Base-by-base conservation (phyloP, 495 filamentous ascomycete genomes). In the Penicillium taxi region DNA sequence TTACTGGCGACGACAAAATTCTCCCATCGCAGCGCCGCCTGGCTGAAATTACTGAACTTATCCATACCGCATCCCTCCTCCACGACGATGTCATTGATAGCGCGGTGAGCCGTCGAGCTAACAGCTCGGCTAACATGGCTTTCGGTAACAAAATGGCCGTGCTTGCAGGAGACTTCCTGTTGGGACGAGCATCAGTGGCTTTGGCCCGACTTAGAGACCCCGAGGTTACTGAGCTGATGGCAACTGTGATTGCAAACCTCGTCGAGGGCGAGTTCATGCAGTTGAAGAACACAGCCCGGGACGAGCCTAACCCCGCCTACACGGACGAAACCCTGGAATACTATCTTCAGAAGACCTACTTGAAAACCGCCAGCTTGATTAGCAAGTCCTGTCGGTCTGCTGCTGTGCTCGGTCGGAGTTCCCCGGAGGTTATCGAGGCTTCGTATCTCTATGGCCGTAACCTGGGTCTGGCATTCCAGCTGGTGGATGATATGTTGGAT, bases 221-320 rank as follows among this genome's bases (percentile, higher is more conserved):
- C 22, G 91, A 98, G 58, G 91, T 96, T 0, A 86, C 85, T 5
- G 91, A 98, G 63, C 74, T 98, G 6, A 64, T 98, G 34, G 88
- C 91, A 6, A 96, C 88, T 3, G 91, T 96, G 17, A 95, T 98
- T 48, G 88, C 93, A 20, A 96, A 98, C 46, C 67, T 98, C 14
- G 90, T 98, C 16, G 93, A 98, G 64, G 91, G 91, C 45, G 91
- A 98, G 58, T 95, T 98, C 69, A 96, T 96, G 89, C 91, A 98
- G 66, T 69, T 98, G 36, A 90, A 94, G 63, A 98, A 98, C 63
- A 96, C 91, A 2, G 83, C 81, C 13, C 72, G 76, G 40, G 90
- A 96, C 51, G 90, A 95, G 62, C 60, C 69, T 39, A 78, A 83
- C 43, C 87, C 87, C 0, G 67, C 70, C 9, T 96, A 83, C 71